These are phyloP conservation scores for Stylosanthes scabra DNA, from an alignment of 331 rosid species.

Conservation along the genomic window DNA sequence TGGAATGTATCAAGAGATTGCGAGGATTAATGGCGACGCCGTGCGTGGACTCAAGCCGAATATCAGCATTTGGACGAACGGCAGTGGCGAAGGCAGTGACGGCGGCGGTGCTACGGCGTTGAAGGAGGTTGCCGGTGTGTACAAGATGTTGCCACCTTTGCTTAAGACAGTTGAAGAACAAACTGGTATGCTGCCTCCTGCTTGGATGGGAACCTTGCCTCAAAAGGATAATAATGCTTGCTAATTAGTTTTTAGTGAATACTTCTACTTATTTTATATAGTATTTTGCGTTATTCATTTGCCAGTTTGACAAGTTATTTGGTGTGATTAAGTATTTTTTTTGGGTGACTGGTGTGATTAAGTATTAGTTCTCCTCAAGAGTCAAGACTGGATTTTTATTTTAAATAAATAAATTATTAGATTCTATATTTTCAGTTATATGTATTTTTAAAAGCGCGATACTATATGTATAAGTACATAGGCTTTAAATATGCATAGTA, in stretches of 20 bases:
- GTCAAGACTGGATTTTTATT: too few relatives aligned
- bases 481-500: too few relatives aligned
- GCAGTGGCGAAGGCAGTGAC: not conserved
- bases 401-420: too few relatives aligned
- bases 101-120: conserved; percentile 26
- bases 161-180: conserved; percentile 66
- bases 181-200: conserved; percentile 73
- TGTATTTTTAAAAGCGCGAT: too few relatives aligned
- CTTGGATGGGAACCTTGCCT: conserved; percentile 64
- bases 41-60: conserved; percentile 65
- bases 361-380: too few relatives aligned
- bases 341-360: too few relatives aligned
- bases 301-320: too few relatives aligned
- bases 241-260: too few relatives aligned
- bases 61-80: conserved; percentile 68
- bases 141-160: conserved; percentile 66
- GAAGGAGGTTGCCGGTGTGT: conserved; percentile 64
- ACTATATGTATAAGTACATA: too few relatives aligned
- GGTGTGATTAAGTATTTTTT: too few relatives aligned
- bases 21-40: conserved; percentile 60
- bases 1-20: conserved; percentile 62
- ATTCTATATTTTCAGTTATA: too few relatives aligned
- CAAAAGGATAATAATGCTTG: not conserved
- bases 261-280: not conserved
- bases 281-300: not conserved